Evolutionary conservation across 2,329 filamentous ascomycete species (phyloP), one percentile per base, ranked within the genome.

Genomic region (Xylaria multiplex): DNA sequence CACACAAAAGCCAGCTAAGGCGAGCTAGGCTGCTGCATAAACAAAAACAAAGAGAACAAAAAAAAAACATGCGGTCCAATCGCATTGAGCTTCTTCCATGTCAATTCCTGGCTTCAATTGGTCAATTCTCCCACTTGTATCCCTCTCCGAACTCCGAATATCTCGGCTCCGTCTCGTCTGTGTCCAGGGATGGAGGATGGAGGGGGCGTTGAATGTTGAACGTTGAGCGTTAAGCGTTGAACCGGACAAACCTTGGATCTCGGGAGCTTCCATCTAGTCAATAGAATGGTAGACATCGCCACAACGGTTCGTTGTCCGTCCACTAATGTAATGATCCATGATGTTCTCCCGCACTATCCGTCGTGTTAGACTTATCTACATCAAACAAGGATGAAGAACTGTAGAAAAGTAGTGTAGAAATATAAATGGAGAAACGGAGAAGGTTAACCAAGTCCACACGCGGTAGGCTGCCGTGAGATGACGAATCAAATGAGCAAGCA

Each of bases 81-180:
- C 58, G 53, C 63, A 56, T 32, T 40, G 4, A 49, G 35, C 58
- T 62, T 46, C 59, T 65, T 62, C 45, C 35, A 24, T 50, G 35
- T 66, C 72, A 73, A 73, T 73, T 71, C 68, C 30, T 16, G 4
- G 35, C 43, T 35, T 24, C 53, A 32, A 74, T 75, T 75, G 73
- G 73, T 46, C 73, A 74, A 74, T 75, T 71, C 60, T 49, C 50
- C 32, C 24, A 43, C 45, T 54, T 56, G 40, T 13, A 24, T 63
- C 46, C 45, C 35, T 30, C 63, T 30, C 63, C 62, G 58, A 64
- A 59, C 61, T 52, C 65, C 58, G 49, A 58, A 59, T 13, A 54
- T 59, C 49, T 32, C 58, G 32, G 62, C 50, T 46, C 54, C 56
- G 58, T 66, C 61, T 56, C 49, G 49, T 24, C 35, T 50, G 13